Evolutionary conservation across 805 yeast genomes (phyloP).

Genomic region (Metschnikowia bowlesiae): DNA sequence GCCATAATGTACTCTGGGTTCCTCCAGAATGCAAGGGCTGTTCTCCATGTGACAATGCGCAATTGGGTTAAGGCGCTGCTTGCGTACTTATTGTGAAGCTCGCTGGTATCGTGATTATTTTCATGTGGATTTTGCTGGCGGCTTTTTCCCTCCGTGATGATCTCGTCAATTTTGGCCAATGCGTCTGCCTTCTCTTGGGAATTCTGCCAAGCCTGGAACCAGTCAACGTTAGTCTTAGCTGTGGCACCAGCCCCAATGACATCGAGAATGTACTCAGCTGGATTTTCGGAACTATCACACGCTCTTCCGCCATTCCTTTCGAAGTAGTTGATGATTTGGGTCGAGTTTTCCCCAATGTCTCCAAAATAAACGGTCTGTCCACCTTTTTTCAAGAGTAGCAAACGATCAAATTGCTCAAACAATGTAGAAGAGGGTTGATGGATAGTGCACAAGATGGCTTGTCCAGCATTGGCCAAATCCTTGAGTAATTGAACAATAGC

Average conservation of each 20-base stretch:
- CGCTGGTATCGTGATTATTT: not conserved
- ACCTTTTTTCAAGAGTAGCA: conserved; percentile 42
- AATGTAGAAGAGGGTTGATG: conserved; percentile 48
- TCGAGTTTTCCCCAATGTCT: conserved; percentile 14
- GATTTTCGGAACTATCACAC: conserved; percentile 13
- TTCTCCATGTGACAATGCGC: conserved; percentile 9
- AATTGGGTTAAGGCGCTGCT: conserved; percentile 7
- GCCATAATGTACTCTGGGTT: conserved; percentile 16
- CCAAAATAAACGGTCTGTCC: conserved; percentile 19
- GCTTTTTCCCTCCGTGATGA: conserved; percentile 5
- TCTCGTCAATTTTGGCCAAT: conserved; percentile 9
- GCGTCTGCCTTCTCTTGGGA: conserved; percentile 8
- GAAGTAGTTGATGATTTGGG: conserved; percentile 11
- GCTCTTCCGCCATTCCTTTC: conserved; percentile 13
- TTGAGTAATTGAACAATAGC: conserved; percentile 50
- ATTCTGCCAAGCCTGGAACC: conserved; percentile 15
- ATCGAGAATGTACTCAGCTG: conserved; percentile 17
- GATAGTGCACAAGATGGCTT: conserved; percentile 56
- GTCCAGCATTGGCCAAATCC: conserved; percentile 48
- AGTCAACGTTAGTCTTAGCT: conserved; percentile 10
- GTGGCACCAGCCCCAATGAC: conserved; percentile 19
- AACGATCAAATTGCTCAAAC: conserved; percentile 54
- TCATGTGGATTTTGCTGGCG: conserved; percentile 5
- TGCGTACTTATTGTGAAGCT: conserved; percentile 12
- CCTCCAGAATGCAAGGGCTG: conserved; percentile 15